Evolutionary conservation across 352 stramenopile genomes (phyloP), one percentile per base, ranked within the genome.

Genomic region (Pythium aquatile): DNA sequence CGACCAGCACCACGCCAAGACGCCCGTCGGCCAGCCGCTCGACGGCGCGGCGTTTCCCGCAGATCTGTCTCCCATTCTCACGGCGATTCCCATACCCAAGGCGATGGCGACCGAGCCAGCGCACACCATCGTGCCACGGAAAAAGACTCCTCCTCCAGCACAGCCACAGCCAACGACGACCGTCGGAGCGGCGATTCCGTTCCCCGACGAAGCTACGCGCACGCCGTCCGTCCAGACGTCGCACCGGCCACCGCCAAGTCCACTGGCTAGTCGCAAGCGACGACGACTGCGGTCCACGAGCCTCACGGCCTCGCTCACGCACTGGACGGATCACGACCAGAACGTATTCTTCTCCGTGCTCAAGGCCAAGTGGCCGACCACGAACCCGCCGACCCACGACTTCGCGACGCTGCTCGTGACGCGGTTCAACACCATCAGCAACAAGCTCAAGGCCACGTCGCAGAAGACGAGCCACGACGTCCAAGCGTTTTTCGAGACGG

Each of bases 261-360:
- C 44, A 14, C 5, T 51, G 5, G 44, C 20, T 6, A 51, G 17
- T 33, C 60, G 61, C 5, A 68, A 66, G 60, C 66, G 66, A 26
- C 60, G 66, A 1, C 56, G 55, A 10, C 58, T 65, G 26, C 69
- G 57, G 13, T 69, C 67, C 4, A 65, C 69, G 7, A 63, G 42
- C 51, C 58, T 70, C 32, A 55, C 55, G 24, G 14, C 58, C 13
- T 61, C 65, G 4, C 58, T 71, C 2, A 10, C 28, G 2, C 65
- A 71, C 20, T 91, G 82, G 82, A 75, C 52, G 37, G 70, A 86
- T 17, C 74, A 80, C 44, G 82, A 91, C 57, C 69, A 87, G 55
- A 89, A 78, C 57, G 74, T 74, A 4, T 91, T 91, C 60, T 91
- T 87, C 51, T 63, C 74, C 1, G 74, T 85, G 56, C 88, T 91